Conservation (phyloP, 441 rosid genomes). For the Rhodomyrtus psidioides region DNA sequence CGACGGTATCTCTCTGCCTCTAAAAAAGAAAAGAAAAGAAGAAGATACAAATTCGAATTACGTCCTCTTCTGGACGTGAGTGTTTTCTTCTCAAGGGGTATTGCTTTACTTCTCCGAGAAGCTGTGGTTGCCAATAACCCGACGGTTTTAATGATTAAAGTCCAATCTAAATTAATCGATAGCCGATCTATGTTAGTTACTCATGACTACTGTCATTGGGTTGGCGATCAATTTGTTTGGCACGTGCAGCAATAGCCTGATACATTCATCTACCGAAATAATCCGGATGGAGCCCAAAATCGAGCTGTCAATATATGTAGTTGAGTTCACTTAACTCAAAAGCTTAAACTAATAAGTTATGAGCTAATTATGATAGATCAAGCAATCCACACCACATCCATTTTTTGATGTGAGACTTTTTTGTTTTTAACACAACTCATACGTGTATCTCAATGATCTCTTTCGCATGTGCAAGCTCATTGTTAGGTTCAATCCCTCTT, state of each 20-base stretch:
- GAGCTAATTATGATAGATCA: background rate
- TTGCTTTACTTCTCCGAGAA: too few species aligned
- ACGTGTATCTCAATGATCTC: background rate
- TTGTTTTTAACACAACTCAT: background rate
- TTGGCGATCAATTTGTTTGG: background rate
- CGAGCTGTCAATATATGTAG: rapidly evolving
- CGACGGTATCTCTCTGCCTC: too few species aligned
- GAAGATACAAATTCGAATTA: too few species aligned
- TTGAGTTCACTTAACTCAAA: background rate
- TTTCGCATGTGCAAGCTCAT: too few species aligned
- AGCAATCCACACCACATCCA: background rate
- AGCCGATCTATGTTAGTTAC: background rate
- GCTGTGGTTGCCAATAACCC: too few species aligned
- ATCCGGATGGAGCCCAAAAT: rapidly evolving
- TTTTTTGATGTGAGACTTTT: background rate
- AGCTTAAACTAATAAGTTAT: rapidly evolving
- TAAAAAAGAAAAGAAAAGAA: too few species aligned
- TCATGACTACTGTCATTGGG: background rate
- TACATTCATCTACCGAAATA: background rate
- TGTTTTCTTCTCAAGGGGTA: too few species aligned
- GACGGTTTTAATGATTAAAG: too few species aligned
- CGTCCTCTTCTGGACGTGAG: too few species aligned
- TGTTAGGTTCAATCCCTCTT: too few species aligned
- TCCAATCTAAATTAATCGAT: too few species aligned
- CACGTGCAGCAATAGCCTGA: rapidly evolving